Evolutionary conservation across 2,329 filamentous ascomycete species (phyloP).

Genomic region (Graphilbum ipis-grandicollis): DNA sequence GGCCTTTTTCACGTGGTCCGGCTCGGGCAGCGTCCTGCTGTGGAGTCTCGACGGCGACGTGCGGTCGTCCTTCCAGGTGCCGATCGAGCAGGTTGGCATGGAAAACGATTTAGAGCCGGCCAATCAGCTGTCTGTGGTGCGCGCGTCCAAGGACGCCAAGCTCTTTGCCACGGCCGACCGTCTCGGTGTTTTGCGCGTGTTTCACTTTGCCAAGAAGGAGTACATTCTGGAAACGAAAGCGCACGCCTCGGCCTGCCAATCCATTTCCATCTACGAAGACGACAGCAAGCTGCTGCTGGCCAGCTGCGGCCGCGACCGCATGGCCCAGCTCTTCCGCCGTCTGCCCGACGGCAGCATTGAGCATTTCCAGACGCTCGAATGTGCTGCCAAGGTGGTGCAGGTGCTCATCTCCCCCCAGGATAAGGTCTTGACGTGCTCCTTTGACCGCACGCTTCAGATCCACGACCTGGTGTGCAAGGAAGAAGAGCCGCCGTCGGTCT

Average conservation of each 20-base stretch:
- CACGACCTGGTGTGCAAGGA: slow-evolving; percentile 61
- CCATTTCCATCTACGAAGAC: slow-evolving; percentile 55
- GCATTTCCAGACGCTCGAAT: slow-evolving; percentile 84
- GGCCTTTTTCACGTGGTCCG: slow-evolving; percentile 80
- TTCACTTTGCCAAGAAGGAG: slow-evolving; percentile 43
- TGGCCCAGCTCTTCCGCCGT: slow-evolving; percentile 71
- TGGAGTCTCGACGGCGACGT: slow-evolving; percentile 63
- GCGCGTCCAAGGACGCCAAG: slow-evolving; percentile 41
- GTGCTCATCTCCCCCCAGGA: slow-evolving; percentile 57
- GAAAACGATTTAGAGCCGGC: slow-evolving; percentile 31
- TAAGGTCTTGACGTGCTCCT: slow-evolving; percentile 67
- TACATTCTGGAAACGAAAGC: slow-evolving; percentile 62
- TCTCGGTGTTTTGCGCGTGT: slow-evolving; percentile 61
- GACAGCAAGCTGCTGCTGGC: slow-evolving; percentile 51
- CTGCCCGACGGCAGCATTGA: slow-evolving; percentile 42
- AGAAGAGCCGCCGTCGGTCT: slow-evolving; percentile 22
- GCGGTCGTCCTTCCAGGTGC: slow-evolving; percentile 44
- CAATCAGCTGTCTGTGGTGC: slow-evolving; percentile 44
- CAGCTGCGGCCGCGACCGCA: slow-evolving; percentile 74
- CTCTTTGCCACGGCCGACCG: slow-evolving; percentile 73
- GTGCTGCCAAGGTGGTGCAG: slow-evolving; percentile 69
- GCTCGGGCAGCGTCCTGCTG: slow-evolving; percentile 60
- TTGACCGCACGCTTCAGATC: slow-evolving; percentile 74
- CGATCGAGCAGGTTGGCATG: slow-evolving; percentile 44
- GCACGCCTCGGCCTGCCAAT: slow-evolving; percentile 71